A percentile compares a stretch with the other conserved stretches of the same genome.
Evolutionary conservation across 345 rosid species (phyloP).

Genomic region (Populus deltoides): DNA sequence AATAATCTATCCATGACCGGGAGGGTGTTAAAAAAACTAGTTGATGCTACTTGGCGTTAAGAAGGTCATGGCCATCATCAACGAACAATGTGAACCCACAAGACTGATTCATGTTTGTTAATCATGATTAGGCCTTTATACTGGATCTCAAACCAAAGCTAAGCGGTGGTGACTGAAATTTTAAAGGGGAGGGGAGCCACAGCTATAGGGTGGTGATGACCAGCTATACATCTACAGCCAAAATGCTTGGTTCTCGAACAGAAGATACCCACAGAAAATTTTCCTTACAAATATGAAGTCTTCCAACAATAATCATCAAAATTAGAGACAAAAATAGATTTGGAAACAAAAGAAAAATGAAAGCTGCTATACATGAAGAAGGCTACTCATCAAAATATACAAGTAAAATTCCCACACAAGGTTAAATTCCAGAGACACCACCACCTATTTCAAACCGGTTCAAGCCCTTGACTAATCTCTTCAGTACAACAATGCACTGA

Average conservation of each 20-base stretch:
- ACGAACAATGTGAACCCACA: too few species aligned
- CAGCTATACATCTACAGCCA: not conserved
- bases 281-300: not conserved
- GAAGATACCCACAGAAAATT: not conserved
- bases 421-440: conserved; percentile 22
- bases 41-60: too few species aligned
- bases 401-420: conserved; percentile 26
- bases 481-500: conserved; percentile 48
- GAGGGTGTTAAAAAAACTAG: too few species aligned
- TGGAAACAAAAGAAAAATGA: not conserved
- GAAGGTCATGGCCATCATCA: too few species aligned
- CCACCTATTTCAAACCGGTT: conserved; percentile 16
- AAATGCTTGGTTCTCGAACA: not conserved
- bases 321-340: not conserved
- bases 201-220: not conserved
- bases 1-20: too few species aligned
- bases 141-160: too few species aligned
- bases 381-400: conserved; percentile 38
- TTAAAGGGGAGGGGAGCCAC: too few species aligned
- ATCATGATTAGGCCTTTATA: too few species aligned
- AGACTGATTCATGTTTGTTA: too few species aligned
- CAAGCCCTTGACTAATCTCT: conserved; percentile 26
- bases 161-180: too few species aligned
- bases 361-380: conserved; percentile 37
- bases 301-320: not conserved